These are phyloP conservation scores for Byssoonygena ceratinophila DNA, from an alignment of 2,329 filamentous ascomycete genomes.

Conservation along the genomic window DNA sequence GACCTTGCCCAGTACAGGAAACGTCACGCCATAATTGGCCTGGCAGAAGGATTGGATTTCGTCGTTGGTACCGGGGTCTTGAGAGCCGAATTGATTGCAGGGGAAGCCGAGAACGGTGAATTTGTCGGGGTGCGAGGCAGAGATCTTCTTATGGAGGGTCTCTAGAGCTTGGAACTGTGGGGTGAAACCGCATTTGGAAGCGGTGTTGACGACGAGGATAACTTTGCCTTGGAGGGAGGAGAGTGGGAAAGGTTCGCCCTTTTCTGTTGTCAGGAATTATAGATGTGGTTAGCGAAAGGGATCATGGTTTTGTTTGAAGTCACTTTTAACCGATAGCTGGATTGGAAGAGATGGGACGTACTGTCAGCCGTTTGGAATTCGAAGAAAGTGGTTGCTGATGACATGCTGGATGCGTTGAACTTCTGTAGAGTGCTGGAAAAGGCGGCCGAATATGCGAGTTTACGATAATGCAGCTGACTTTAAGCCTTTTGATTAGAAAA, in stretches of 20 bases:
- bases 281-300: constrained; percentile 2
- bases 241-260: constrained; percentile 61
- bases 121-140: constrained; percentile 57
- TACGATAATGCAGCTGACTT: not conserved
- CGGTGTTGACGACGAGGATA: constrained; percentile 91
- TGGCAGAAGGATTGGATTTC: constrained; percentile 79
- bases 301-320: not conserved
- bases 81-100: constrained; percentile 91
- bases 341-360: constrained; percentile 21
- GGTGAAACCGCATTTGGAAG: constrained; percentile 97
- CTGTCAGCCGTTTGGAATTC: constrained; percentile 51
- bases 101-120: constrained; percentile 91
- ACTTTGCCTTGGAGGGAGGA: constrained; percentile 76
- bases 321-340: not conserved
- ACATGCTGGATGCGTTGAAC: constrained; percentile 13
- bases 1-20: constrained; percentile 83
- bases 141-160: constrained; percentile 71
- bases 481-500: not conserved
- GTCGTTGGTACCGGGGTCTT: constrained; percentile 76
- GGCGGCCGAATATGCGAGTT: not conserved
- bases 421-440: not conserved
- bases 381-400: constrained; percentile 37
- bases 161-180: constrained; percentile 89
- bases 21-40: constrained; percentile 85
- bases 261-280: constrained; percentile 44